Percentiles rank a stretch among this genome's conserved stretches.
These are phyloP conservation scores for Trichocomaceae sp. DNA, from an alignment of 2,329 filamentous ascomycete genomes.

Conservation along the genomic window DNA sequence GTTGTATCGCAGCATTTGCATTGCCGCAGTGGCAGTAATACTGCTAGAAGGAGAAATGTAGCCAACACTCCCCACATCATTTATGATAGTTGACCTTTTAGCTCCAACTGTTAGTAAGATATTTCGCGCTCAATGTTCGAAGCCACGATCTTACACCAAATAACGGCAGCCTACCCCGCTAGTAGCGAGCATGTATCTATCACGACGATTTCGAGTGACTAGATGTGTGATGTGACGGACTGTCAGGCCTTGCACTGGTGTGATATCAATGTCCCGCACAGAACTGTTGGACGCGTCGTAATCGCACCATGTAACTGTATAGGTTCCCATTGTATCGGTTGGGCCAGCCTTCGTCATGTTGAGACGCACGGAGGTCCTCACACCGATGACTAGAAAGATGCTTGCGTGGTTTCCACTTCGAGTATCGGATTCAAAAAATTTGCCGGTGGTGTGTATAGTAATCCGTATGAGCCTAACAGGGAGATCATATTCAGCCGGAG, in stretches of 20 bases:
- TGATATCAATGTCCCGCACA: slow-evolving; percentile 1
- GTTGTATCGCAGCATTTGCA: slow-evolving; percentile 2
- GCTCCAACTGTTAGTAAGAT: not conserved
- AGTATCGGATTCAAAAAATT: slow-evolving; percentile 12
- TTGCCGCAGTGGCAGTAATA: not conserved
- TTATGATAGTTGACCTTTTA: not conserved
- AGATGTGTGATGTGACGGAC: slow-evolving; percentile 1
- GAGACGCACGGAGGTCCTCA: slow-evolving; percentile 3
- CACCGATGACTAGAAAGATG: slow-evolving; percentile 10
- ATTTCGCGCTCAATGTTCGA: not conserved
- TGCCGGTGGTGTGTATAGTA: slow-evolving; percentile 11
- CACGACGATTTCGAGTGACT: not conserved
- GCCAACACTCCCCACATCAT: not conserved
- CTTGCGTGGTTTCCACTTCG: slow-evolving; percentile 14
- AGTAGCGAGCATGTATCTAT: not conserved
- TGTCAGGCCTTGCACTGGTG: not conserved
- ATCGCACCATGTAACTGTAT: not conserved
- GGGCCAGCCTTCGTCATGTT: slow-evolving; percentile 11
- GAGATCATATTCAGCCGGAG: not conserved
- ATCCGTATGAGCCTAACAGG: slow-evolving; percentile 10
- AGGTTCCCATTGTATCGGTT: slow-evolving; percentile 9
- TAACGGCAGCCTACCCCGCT: slow-evolving; percentile 1
- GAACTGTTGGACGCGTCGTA: slow-evolving; percentile 2
- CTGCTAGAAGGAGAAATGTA: not conserved
- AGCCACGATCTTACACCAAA: not conserved